These are phyloP conservation scores for Tricholoma furcatifolium DNA, from an alignment of 768 basidiomycete genomes.

Conservation along the genomic window DNA sequence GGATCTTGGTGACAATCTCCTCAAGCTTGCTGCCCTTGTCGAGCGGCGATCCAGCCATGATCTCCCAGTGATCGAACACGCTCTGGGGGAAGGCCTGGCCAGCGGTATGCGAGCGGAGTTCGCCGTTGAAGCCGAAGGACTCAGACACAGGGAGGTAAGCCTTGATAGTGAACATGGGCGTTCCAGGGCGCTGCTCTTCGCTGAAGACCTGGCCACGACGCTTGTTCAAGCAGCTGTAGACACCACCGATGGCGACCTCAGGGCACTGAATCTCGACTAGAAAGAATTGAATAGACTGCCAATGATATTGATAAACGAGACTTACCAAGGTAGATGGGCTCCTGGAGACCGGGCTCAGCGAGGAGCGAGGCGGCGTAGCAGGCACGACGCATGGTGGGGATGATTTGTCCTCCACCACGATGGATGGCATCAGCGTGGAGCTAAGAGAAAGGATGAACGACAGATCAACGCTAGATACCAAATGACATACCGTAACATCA, in stretches of 20 bases:
- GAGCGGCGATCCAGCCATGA: conserved; percentile 77
- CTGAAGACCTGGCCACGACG: conserved; percentile 98
- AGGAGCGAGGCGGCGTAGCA: conserved; percentile 95
- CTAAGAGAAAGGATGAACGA: conserved; percentile 34
- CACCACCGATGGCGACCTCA: conserved; percentile 95
- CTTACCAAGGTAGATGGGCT: conserved; percentile 91
- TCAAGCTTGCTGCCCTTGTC: conserved; percentile 94
- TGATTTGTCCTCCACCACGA: conserved; percentile 98
- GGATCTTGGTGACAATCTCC: conserved; percentile 77
- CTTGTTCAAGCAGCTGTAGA: conserved; percentile 92
- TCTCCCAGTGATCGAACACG: conserved; percentile 92
- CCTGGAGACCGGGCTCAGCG: conserved; percentile 88
- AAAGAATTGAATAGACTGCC: conserved; percentile 13
- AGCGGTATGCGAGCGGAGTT: conserved; percentile 86
- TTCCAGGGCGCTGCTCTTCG: conserved; percentile 95
- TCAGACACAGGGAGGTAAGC: conserved; percentile 90
- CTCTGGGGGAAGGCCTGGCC: conserved; percentile 98
- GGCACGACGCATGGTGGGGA: conserved; percentile 94
- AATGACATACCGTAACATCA: conserved; percentile 81
- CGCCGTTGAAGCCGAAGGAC: conserved; percentile 98
- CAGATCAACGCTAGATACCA: not conserved
- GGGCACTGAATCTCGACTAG: conserved; percentile 97
- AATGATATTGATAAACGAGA: not conserved
- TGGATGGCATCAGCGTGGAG: conserved; percentile 99
- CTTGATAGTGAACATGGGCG: conserved; percentile 99